Conservation (phyloP, 306 rosid genomes). For the Cicer judaicum region DNA sequence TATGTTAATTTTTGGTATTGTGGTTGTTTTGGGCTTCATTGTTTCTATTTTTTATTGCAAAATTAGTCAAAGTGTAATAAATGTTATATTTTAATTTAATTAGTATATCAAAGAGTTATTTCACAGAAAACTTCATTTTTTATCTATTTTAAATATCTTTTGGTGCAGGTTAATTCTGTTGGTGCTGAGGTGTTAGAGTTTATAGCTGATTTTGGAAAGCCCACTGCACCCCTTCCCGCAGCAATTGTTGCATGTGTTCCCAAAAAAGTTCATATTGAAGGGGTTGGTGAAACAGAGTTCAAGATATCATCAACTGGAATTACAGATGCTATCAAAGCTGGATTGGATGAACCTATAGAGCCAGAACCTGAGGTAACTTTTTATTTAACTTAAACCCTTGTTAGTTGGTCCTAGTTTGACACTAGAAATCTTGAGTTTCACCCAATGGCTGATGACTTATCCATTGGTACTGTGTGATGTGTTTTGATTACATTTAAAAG, state of each 20-base stretch:
- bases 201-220: constrained; percentile 87
- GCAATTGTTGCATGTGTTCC: constrained; percentile 99
- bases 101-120: constrained; percentile 20
- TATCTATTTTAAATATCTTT: constrained; percentile 24
- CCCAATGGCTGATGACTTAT: constrained; percentile 11
- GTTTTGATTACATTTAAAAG: constrained; percentile 18
- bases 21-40: neutral
- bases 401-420: constrained; percentile 24
- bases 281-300: constrained; percentile 88
- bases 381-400: constrained; percentile 38
- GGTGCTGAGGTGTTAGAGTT: constrained; percentile 90
- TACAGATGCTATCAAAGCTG: constrained; percentile 83
- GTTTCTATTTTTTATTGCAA: constrained; percentile 18
- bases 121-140: neutral
- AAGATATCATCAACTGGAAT: constrained; percentile 83
- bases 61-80: constrained; percentile 11
- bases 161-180: constrained; percentile 78
- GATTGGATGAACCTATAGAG: constrained; percentile 78
- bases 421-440: constrained; percentile 4
- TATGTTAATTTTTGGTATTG: constrained; percentile 4
- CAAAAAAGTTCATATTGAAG: constrained; percentile 81
- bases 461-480: constrained; percentile 16
- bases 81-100: constrained; percentile 1
- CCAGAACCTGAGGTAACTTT: constrained; percentile 92
- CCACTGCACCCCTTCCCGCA: constrained; percentile 93